Evolutionary conservation across 176 grass and related monocot species (phyloP), one percentile per base, ranked within the genome.

Genomic region (Oryza officinalis): DNA sequence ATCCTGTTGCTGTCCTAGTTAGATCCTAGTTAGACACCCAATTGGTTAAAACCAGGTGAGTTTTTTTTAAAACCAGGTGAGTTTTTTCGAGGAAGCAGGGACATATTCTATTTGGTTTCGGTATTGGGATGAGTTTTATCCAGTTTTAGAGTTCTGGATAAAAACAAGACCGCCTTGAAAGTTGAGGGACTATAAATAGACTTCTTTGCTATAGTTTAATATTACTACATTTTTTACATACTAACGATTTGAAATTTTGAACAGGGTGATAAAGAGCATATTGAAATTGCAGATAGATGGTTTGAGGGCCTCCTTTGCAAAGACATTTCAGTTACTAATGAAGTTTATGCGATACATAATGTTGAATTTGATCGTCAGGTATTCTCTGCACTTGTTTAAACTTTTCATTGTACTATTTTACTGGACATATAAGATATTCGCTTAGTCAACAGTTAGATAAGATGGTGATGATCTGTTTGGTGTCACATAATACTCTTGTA

Each of bases 351-450:
- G 20, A 40, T 95, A 44, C 88, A 97, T 79, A 90, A 81, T 87
- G 91, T 92, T 63, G 93, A 98, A 47, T 95, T 93, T 92, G 96
- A 98, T 75, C 93, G 96, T 63, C 91, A 95, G 89, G 96, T 94
- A 97, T 76, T 76, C 38, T 64, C 76, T 83, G 26, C 22, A 23
- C 33, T 61, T 38, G 45, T 66, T 88, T 78, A 6, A 52, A 35
- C 63, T 27, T 41, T 87, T 91, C 2, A 74, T 74, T 35, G 13
- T 25, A 54, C 27, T 52, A 23, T 35, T 32, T 76, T 85, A 69
- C 25, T 84, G 1, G 7, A 35, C 27, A n/a, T 11, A 27, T 57
- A 72, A 25, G 25, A 32, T 17, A 32, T 45, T 44, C 69, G 41
- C 38, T 27, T 15, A 4, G 15, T 12, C 10, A 20, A 67, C 9